Base-by-base conservation (phyloP, 768 basidiomycete species). In the Mycena albidolilacea region DNA sequence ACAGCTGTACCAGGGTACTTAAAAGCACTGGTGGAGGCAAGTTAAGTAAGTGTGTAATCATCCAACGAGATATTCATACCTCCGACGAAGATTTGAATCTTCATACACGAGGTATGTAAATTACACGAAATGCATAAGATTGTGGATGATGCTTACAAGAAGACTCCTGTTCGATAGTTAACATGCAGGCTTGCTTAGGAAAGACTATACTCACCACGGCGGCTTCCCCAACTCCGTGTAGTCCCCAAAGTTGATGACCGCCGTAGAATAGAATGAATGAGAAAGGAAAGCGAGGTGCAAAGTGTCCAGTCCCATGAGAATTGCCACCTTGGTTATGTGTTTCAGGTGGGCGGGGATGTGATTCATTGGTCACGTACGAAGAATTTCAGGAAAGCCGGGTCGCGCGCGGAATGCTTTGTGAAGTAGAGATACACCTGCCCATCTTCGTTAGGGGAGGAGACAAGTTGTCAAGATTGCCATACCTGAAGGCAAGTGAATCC, bases 401-500 rank as follows among this genome's bases (percentile, higher is more conserved):
- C 67, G 8, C 59, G 58, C 35, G 19, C 2, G 41, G 19, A 60
- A 61, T 59, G 9, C 52, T 68, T 61, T 17, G 67, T 68, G 67
- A 52, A 68, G 14, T 68, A 68, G 12, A 61, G 46, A 61, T 68
- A 64, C 14, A 48, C 46, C 46, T 48, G 17, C 2, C 23, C 17
- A 43, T 43, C 14, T 43, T 14, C 10, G 41, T 43, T 43, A 43
- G 1, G 10, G 6, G 10, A 43, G 41, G 41, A 43, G 14, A 48
- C 12, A 15, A 48, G 12, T 48, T 15, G 46, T 15, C 1, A 19
- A 14, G 10, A 43, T 43, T 14, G 14, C 4, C 46, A 17, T 48
- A 68, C 67, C 23, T 68, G 67, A 41, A 68, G 67, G 46, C 58
- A 61, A 52, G 67, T 68, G 9, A 68, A 12, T 7, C 67, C 67